These are phyloP conservation scores for Rhizoclosmatium sp. DNA, from an alignment of 192 early-diverging fungal genomes.

Conservation along the genomic window DNA sequence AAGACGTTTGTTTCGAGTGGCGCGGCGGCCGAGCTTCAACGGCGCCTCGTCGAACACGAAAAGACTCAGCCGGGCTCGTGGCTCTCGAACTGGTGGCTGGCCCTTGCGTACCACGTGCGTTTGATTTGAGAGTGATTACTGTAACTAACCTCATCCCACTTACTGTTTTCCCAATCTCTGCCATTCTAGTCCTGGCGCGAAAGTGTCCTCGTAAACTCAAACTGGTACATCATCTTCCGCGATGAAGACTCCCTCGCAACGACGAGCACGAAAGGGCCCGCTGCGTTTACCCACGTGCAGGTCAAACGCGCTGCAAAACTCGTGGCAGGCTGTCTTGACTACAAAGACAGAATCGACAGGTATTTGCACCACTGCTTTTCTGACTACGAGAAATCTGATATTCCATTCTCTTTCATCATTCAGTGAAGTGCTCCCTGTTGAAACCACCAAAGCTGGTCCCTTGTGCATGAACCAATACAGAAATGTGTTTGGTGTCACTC, in stretches of 20 bases:
- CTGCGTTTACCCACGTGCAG: conserved; percentile 78
- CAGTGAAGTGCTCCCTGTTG: conserved; percentile 64
- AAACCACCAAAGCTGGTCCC: conserved; percentile 71
- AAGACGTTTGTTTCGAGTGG: conserved; percentile 82
- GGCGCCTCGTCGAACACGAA: conserved; percentile 79
- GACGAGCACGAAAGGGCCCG: background rate
- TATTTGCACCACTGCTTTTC: conserved; percentile 30
- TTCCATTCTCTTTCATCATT: conserved; percentile 7
- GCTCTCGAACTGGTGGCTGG: conserved; percentile 98
- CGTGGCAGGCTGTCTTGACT: conserved; percentile 70
- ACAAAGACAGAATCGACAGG: conserved; percentile 76
- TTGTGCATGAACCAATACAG: conserved; percentile 90
- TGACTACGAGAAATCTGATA: conserved; percentile 7
- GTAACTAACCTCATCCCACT: conserved; percentile 24
- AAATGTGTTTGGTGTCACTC: conserved; percentile 78
- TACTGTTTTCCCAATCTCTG: conserved; percentile 51
- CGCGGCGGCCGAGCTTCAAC: conserved; percentile 83
- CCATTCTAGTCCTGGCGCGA: conserved; percentile 85
- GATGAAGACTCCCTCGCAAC: conserved; percentile 65
- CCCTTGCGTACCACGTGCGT: conserved; percentile 76
- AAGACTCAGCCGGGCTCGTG: conserved; percentile 83
- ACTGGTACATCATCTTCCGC: conserved; percentile 81
- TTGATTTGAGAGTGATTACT: conserved; percentile 83
- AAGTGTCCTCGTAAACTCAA: conserved; percentile 82
- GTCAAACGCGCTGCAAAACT: conserved; percentile 81